Conservation (phyloP, 352 stramenopile genomes). For the Phytophthora gonapodyides region DNA sequence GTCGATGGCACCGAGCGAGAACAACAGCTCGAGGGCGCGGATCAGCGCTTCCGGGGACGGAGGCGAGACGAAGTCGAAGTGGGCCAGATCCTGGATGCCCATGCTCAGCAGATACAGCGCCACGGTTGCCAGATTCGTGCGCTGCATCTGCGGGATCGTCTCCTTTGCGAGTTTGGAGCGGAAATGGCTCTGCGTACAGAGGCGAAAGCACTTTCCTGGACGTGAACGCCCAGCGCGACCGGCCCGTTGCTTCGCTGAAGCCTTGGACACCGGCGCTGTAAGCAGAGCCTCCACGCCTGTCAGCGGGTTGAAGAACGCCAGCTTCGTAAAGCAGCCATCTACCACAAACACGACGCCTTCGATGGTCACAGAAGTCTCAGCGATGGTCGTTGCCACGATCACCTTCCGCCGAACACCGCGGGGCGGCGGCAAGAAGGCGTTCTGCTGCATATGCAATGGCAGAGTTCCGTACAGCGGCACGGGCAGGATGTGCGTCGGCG, state of each 20-base stretch:
- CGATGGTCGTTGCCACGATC: conserved; percentile 93
- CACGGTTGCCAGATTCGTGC: conserved; percentile 74
- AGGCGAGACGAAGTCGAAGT: conserved; percentile 85
- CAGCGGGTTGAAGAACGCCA: conserved; percentile 84
- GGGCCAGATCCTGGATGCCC: conserved; percentile 84
- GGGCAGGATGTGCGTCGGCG: conserved; percentile 52
- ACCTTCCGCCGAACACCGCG: conserved; percentile 73
- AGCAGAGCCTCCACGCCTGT: conserved; percentile 83
- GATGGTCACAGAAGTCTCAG: conserved; percentile 98
- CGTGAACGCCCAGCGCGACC: conserved; percentile 92
- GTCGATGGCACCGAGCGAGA: conserved; percentile 70
- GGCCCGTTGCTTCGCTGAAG: conserved; percentile 95
- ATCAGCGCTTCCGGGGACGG: conserved; percentile 74
- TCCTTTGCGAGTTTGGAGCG: conserved; percentile 49
- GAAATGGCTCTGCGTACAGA: conserved; percentile 73
- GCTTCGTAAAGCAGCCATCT: conserved; percentile 80
- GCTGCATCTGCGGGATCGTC: conserved; percentile 84
- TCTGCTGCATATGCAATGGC: conserved; percentile 91
- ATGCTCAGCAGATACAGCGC: conserved; percentile 80
- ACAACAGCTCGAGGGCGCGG: conserved; percentile 71
- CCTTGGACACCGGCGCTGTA: conserved; percentile 96
- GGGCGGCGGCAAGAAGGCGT: conserved; percentile 88
- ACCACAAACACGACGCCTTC: conserved; percentile 92
- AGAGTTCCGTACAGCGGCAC: conserved; percentile 94
- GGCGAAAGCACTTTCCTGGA: conserved; percentile 78